Evolutionary conservation across 192 early-diverging fungal genomes (phyloP), one percentile per base, ranked within the genome.

Genomic region (Geranomyces variabilis): DNA sequence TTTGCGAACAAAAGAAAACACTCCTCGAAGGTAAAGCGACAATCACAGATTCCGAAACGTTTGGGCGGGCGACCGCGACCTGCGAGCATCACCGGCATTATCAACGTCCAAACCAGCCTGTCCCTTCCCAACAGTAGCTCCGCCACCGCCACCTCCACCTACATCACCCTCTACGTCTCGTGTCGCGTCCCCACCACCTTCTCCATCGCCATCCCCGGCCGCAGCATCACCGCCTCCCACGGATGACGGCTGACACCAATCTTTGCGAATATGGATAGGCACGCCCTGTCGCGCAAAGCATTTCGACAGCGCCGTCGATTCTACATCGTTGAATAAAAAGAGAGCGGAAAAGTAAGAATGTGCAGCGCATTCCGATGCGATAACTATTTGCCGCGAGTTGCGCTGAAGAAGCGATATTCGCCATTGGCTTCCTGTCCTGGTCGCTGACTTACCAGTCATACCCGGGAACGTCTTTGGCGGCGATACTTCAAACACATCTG

Each of bases 241-340:
- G 36, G 36, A 10, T 3, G 15, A 55, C 21, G 51, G 21, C 51
- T 64, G 63, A 45, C 34, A 64, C 63, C 63, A 64, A 53, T 72
- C 70, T 47, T 72, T 62, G 9, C 79, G 66, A 34, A 81, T 76
- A 44, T 80, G 78, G 30, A 82, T 74, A 7, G 61, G 73, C 1
- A 82, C 65, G 22, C 81, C 78, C 49, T 82, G 81, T 7, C 74
- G 59, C 8, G 75, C 78, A 66, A 82, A 78, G 67, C 78, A 79
- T 31, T 68, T 71, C 33, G 79, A 75, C 15, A 82, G 69, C 22
- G 63, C 22, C 15, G 81, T 82, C 10, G 76, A 74, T 47, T 78
- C 73, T 79, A 48, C 21, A 24, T 13, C 36, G 41, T 4, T 26
- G 33, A 31, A 65, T 12, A 12, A 44, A 29, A 17, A 48, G 2